Conservation (phyloP, 805 yeast species). For the Priceomyces castillae region DNA sequence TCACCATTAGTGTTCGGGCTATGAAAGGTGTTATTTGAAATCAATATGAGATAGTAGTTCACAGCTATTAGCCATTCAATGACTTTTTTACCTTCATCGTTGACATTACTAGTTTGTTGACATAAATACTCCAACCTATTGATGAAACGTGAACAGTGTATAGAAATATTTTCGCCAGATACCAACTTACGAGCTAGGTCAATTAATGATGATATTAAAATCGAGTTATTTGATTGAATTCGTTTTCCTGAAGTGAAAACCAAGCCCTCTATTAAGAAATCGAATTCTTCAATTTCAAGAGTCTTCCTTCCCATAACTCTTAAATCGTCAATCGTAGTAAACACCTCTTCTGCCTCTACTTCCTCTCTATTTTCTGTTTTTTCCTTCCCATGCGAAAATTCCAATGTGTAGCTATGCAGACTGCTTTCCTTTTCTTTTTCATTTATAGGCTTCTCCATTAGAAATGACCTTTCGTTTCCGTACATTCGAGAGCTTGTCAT, state of each 20-base stretch:
- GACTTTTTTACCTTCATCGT: background rate
- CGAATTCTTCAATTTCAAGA: slow-evolving; percentile 13
- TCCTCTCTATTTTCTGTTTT: too few species aligned
- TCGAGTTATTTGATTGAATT: slow-evolving; percentile 7
- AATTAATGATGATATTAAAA: slow-evolving; percentile 9
- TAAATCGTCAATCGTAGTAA: slow-evolving; percentile 17
- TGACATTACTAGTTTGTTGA: background rate
- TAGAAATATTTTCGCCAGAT: background rate
- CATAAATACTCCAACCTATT: background rate
- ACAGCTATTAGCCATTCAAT: slow-evolving; percentile 5
- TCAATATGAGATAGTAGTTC: background rate
- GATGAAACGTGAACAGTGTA: background rate
- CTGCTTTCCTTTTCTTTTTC: slow-evolving; percentile 1
- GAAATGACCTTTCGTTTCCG: slow-evolving; percentile 17
- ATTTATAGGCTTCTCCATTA: slow-evolving; percentile 7
- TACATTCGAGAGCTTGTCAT: slow-evolving; percentile 9
- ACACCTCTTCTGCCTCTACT: slow-evolving; percentile 3
- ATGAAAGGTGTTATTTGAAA: background rate
- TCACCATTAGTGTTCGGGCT: background rate
- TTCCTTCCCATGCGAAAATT: too few species aligned
- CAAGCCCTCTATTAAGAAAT: slow-evolving; percentile 18
- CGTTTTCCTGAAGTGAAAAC: slow-evolving; percentile 5
- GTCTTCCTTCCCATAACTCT: slow-evolving; percentile 12
- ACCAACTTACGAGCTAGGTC: slow-evolving; percentile 6
- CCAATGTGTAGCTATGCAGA: too few species aligned